Evolutionary conservation across 345 rosid species (phyloP).

Genomic region (Citrus australasica): DNA sequence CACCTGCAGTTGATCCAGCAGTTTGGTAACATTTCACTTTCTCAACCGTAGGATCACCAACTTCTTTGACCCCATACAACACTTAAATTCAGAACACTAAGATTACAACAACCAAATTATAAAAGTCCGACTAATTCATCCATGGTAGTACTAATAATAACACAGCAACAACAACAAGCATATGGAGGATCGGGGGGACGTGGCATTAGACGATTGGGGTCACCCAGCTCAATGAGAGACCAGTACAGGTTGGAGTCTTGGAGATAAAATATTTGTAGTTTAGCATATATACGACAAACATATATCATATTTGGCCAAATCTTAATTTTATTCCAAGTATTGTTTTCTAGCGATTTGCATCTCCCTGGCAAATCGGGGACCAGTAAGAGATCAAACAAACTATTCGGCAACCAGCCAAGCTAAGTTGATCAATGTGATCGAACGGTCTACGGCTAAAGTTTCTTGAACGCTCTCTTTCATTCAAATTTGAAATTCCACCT

Average conservation of each 20-base stretch:
- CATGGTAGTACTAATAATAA: too few relatives aligned
- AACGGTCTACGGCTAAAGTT: background rate
- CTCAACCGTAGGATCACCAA: background rate
- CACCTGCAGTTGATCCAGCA: background rate
- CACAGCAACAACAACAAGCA: background rate
- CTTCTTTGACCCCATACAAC: background rate
- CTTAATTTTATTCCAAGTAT: conserved; percentile 10
- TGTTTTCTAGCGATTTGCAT: conserved; percentile 16
- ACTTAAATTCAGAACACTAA: background rate
- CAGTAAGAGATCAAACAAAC: conserved; percentile 1
- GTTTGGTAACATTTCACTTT: conserved; percentile 21
- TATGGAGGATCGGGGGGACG: background rate
- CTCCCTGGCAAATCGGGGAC: background rate
- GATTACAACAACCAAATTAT: background rate
- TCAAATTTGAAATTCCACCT: too few relatives aligned
- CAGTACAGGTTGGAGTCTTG: conserved; percentile 5
- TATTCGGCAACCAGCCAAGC: background rate
- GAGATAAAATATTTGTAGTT: background rate
- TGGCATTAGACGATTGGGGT: background rate
- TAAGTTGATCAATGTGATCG: background rate
- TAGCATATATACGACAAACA: conserved; percentile 8
- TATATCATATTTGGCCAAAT: conserved; percentile 15
- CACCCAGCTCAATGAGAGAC: background rate
- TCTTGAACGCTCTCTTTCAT: too few relatives aligned
- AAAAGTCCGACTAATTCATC: background rate